A percentile compares a stretch with the other conserved stretches of the same genome.
Conservation (phyloP, 2,329 filamentous ascomycete species). For the Knufia fluminis region DNA sequence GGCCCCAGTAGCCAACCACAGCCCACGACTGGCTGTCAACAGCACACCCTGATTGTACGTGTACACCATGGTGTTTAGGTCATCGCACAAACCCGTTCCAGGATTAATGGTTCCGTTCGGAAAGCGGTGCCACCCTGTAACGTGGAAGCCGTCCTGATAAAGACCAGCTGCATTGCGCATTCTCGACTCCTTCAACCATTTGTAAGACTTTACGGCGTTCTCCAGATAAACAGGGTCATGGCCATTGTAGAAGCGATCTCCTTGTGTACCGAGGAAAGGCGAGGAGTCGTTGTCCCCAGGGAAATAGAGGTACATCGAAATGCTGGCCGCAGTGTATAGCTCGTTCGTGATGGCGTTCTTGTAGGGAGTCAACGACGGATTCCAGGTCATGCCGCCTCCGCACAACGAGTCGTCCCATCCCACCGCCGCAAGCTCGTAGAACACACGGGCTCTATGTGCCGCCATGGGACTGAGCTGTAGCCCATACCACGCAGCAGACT, state of each 20-base stretch:
- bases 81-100: constrained; percentile 65
- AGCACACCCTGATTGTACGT: constrained; percentile 94
- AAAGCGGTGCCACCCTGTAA: constrained; percentile 50
- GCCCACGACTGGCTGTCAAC: constrained; percentile 67
- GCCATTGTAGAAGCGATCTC: constrained; percentile 28
- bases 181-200: constrained; percentile 67
- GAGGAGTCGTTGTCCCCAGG: constrained; percentile 68
- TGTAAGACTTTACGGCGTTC: constrained; percentile 67
- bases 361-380: constrained; percentile 67
- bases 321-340: constrained; percentile 73
- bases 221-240: constrained; percentile 58
- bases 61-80: constrained; percentile 79
- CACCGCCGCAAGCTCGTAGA: constrained; percentile 68
- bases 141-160: constrained; percentile 83
- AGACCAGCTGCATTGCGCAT: constrained; percentile 68
- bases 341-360: constrained; percentile 97
- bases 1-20: constrained; percentile 72
- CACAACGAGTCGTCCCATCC: constrained; percentile 81
- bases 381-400: constrained; percentile 86
- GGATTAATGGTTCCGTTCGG: constrained; percentile 42
- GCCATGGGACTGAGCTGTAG: constrained; percentile 66
- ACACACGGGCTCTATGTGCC: constrained; percentile 71
- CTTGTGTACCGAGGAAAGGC: constrained; percentile 46
- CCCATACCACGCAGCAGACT: constrained; percentile 57
- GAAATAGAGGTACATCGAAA: constrained; percentile 83